phyloP scores from a whole-genome alignment of 306 rosid species.

The Fagus crenata region DNA sequence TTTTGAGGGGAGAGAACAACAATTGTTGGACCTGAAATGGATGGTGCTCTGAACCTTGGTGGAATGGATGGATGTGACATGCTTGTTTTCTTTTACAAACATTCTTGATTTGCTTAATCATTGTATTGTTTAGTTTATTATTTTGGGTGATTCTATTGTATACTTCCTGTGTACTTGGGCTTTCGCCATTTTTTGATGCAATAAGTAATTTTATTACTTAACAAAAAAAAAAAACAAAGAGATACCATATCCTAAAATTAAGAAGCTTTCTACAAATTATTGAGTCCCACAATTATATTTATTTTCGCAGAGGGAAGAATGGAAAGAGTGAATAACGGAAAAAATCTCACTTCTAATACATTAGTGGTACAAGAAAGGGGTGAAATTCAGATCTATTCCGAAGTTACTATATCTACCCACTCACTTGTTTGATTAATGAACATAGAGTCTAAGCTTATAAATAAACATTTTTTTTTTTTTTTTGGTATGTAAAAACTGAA shows the following conservation, averaged over 20 bases:
- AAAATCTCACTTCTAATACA: conserved; percentile 15
- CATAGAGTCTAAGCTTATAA: not conserved
- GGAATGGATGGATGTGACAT: too few species aligned
- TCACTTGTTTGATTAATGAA: not conserved
- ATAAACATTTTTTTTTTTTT: not conserved
- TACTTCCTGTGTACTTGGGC: too few species aligned
- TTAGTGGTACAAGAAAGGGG: conserved; percentile 19
- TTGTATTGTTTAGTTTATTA: too few species aligned
- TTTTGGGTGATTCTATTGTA: too few species aligned
- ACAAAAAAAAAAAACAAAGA: too few species aligned
- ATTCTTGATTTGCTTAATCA: too few species aligned
- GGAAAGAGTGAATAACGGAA: conserved; percentile 24
- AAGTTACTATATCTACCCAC: conserved; percentile 8
- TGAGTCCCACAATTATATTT: not conserved
- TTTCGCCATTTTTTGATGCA: too few species aligned
- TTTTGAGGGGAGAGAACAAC: too few species aligned
- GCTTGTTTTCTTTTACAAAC: too few species aligned
- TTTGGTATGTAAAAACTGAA: conserved; percentile 9
- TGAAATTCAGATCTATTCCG: conserved; percentile 18
- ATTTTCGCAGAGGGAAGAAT: conserved; percentile 5
- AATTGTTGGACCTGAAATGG: too few species aligned
- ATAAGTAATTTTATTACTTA: too few species aligned
- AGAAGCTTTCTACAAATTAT: conserved; percentile 4
- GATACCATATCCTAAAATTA: not conserved
- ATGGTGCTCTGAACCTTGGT: too few species aligned